Conservation (phyloP, 805 yeast species). For the Ogataea siamensis region DNA sequence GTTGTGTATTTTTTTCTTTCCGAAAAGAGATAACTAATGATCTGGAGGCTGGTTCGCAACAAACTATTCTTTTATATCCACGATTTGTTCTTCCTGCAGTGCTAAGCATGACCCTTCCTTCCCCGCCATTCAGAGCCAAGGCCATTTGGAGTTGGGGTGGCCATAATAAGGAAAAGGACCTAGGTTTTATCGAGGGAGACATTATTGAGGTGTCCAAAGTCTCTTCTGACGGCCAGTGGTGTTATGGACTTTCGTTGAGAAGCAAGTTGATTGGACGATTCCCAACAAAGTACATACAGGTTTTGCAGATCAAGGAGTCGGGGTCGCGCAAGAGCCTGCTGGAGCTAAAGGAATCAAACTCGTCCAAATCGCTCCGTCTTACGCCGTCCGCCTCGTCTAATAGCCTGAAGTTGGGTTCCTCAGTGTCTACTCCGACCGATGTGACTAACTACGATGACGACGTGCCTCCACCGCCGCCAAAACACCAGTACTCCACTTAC, state of each 20-base stretch:
- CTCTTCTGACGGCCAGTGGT: conserved; percentile 87
- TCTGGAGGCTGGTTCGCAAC: conserved; percentile 13
- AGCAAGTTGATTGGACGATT: conserved; percentile 82
- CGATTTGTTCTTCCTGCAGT: neutral
- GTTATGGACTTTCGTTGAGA: conserved; percentile 79
- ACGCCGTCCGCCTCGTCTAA: conserved; percentile 22
- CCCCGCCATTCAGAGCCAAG: conserved; percentile 33
- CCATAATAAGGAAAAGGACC: conserved; percentile 71
- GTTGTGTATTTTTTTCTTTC: conserved; percentile 10
- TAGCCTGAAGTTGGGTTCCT: conserved; percentile 21
- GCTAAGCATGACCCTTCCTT: conserved; percentile 11
- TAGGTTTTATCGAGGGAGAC: conserved; percentile 94
- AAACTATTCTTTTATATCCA: conserved; percentile 3
- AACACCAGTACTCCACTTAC: conserved; percentile 25
- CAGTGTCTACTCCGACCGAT: conserved; percentile 6
- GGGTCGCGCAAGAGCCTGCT: conserved; percentile 22
- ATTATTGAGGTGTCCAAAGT: conserved; percentile 72
- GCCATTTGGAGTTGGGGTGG: conserved; percentile 96
- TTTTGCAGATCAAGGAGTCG: conserved; percentile 37
- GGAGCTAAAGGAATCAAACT: conserved; percentile 14
- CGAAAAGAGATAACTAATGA: conserved; percentile 11
- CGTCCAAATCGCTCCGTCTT: conserved; percentile 11
- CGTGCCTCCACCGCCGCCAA: conserved; percentile 40
- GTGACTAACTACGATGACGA: conserved; percentile 16
- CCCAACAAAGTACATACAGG: conserved; percentile 81